Evolutionary conservation across 139 green algal species (phyloP).

Genomic region (Ostreobium quekettii): DNA sequence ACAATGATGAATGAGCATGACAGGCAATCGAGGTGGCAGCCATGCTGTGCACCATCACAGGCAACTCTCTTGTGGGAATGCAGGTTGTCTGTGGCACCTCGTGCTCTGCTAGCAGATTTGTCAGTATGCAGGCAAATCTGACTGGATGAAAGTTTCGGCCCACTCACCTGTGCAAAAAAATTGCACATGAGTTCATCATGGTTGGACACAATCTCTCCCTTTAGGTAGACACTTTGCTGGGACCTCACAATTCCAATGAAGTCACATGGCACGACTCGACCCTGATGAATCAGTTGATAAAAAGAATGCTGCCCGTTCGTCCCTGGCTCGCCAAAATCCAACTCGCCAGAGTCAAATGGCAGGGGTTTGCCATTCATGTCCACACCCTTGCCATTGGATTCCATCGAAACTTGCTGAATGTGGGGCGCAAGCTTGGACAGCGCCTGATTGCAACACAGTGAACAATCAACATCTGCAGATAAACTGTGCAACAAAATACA

Average conservation of each 20-base stretch:
- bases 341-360: slow-evolving; percentile 80
- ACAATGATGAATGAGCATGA: too few relatives aligned
- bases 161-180: slow-evolving; percentile 88
- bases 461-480: too few relatives aligned
- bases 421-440: slow-evolving; percentile 94
- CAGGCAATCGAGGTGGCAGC: too few relatives aligned
- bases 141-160: background rate
- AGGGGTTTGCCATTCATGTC: slow-evolving; percentile 77
- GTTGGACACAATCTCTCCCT: slow-evolving; percentile 94
- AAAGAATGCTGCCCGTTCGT: slow-evolving; percentile 99
- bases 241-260: slow-evolving; percentile 95
- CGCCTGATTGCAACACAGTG: too few relatives aligned
- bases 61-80: too few relatives aligned
- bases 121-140: too few relatives aligned
- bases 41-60: too few relatives aligned
- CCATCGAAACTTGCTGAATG: slow-evolving; percentile 98
- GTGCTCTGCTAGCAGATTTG: too few relatives aligned
- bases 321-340: slow-evolving; percentile 98
- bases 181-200: slow-evolving; percentile 99
- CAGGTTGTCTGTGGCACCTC: too few relatives aligned
- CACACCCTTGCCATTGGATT: slow-evolving; percentile 98
- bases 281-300: slow-evolving; percentile 98
- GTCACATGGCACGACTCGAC: slow-evolving; percentile 90
- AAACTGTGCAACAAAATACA: too few relatives aligned
- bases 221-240: slow-evolving; percentile 82